Evolutionary conservation across 75 land plant genomes (phyloP), one percentile per base, ranked within the genome.

Genomic region (Cryptomeria japonica): DNA sequence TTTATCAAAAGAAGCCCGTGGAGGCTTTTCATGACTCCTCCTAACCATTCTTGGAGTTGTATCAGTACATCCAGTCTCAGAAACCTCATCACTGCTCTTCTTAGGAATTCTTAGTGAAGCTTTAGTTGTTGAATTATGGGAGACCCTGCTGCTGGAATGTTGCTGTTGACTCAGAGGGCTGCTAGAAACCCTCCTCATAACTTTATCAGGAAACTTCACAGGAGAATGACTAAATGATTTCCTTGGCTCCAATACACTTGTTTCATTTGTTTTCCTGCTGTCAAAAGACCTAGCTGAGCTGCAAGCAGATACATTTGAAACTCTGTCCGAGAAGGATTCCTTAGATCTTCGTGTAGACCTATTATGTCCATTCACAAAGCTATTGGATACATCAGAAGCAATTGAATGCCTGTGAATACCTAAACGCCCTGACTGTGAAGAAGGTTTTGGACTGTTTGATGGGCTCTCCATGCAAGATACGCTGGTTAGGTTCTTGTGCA

Each of bases 51-150:
- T 46, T 11, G 84, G 84, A 31, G 84, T 82, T 82, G 84, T 46
- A n/a, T 82, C 49, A 82, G 84, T 82, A 82, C 51, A 82, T 44
- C 47, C 84, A 82, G 84, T 82, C 31, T 82, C 84, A 82, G 84
- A 82, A 82, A 82, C 32, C 51, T 82, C 84, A 46, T 82, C 84
- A 28, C 8, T 82, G 10, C 32, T 82, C 49, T 46, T 82, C 41
- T 12, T 82, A 46, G 84, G 84, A n/a, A 47, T 82, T 44, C 49
- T n/a, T n/a, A 82, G n/a, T 41, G n/a, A 44, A 22, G 51, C 11
- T 1, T 44, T 42, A 11, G 84, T 47, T 46, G 84, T 44, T 46
- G 84, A 82, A 39, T 82, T 82, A 28, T 25, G 51, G 49, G 47
- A 41, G 44, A 80, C 47, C 39, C 83, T 80, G 83, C 49, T 42